phyloP scores from a whole-genome alignment of 495 filamentous ascomycete species.

The Stereocaulon alpinum region DNA sequence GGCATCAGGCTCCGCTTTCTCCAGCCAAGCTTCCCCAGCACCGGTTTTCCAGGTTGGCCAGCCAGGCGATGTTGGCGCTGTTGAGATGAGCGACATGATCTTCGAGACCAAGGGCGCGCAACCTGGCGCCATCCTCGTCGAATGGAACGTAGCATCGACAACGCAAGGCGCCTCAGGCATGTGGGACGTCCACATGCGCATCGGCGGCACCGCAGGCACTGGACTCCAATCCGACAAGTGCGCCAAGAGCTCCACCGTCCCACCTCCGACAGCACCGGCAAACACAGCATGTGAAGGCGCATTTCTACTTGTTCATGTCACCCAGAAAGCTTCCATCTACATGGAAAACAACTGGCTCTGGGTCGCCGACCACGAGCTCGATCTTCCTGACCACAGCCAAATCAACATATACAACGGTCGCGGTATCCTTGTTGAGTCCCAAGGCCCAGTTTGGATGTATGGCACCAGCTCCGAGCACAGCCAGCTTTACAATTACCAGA shows the following conservation, averaged over 20 bases:
- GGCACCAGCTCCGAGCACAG: conserved; percentile 82
- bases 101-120: conserved; percentile 68
- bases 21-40: conserved; percentile 50
- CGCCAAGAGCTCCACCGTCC: conserved; percentile 53
- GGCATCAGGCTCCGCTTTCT: conserved; percentile 63
- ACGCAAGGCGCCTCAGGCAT: conserved; percentile 64
- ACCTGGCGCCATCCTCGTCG: conserved; percentile 77
- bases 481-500: conserved; percentile 82
- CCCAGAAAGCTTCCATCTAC: conserved; percentile 58
- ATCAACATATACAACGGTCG: conserved; percentile 89
- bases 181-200: conserved; percentile 88
- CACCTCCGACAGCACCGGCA: conserved; percentile 36
- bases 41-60: conserved; percentile 70
- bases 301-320: conserved; percentile 77
- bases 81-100: conserved; percentile 78
- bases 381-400: conserved; percentile 63
- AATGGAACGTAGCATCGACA: conserved; percentile 75
- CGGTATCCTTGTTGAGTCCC: conserved; percentile 65
- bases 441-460: conserved; percentile 51
- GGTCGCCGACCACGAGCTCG: conserved; percentile 90
- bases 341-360: conserved; percentile 93
- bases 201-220: conserved; percentile 73
- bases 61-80: conserved; percentile 62
- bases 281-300: conserved; percentile 51
- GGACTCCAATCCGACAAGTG: conserved; percentile 68